phyloP scores from a whole-genome alignment of 192 early-diverging fungal genomes.

The Geosiphon pyriformis region DNA sequence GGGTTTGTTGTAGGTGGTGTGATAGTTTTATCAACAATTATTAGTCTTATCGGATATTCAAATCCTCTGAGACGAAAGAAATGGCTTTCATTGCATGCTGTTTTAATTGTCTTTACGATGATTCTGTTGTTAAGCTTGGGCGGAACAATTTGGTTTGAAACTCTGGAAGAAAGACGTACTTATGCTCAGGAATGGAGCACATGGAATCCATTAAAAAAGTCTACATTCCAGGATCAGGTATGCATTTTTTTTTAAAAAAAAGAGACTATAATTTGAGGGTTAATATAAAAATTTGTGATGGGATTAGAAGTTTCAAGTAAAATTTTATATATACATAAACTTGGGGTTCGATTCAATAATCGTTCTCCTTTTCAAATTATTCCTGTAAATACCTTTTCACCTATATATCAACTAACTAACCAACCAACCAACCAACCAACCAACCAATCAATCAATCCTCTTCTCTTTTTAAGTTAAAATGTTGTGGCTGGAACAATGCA shows the following conservation, averaged over 20 bases:
- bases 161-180: conserved; percentile 30
- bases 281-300: too few relatives aligned
- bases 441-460: conserved; percentile 24
- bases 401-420: background rate
- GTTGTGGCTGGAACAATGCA: conserved; percentile 29
- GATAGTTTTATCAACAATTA: conserved; percentile 2
- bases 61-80: conserved; percentile 14
- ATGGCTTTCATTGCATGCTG: background rate
- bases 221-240: conserved; percentile 36
- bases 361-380: background rate
- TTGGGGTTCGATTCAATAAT: too few relatives aligned
- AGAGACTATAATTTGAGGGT: background rate
- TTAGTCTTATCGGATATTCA: background rate
- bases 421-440: too few relatives aligned
- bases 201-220: conserved; percentile 20
- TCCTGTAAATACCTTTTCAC: conserved; percentile 4
- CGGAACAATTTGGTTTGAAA: conserved; percentile 38
- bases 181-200: conserved; percentile 25
- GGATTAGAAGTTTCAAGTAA: too few relatives aligned
- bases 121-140: conserved; percentile 31
- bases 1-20: background rate
- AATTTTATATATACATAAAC: too few relatives aligned
- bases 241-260: background rate
- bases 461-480: conserved; percentile 28
- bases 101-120: conserved; percentile 13